Conservation (phyloP, 139 green algal species). For the Pedinophyceae sp. region DNA sequence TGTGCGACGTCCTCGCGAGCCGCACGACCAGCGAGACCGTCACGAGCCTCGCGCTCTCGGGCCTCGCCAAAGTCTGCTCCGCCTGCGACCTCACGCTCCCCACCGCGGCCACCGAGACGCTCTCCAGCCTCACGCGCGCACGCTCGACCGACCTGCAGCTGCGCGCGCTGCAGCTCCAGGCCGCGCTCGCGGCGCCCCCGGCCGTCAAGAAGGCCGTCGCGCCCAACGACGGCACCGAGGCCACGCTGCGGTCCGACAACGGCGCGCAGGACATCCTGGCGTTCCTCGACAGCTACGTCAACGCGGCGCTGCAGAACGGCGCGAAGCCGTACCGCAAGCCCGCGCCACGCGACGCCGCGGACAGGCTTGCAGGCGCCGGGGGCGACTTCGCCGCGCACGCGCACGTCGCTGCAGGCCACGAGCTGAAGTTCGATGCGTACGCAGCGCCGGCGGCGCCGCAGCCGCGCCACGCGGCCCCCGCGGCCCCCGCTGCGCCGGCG, state of each 20-base stretch:
- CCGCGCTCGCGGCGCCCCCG: constrained; percentile 29
- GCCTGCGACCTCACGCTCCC: constrained; percentile 9
- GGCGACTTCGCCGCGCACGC: too few species aligned
- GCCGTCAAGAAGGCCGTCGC: constrained; percentile 28
- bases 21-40: constrained; percentile 16
- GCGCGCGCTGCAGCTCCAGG: constrained; percentile 60
- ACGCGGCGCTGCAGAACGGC: constrained; percentile 13
- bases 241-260: constrained; percentile 42
- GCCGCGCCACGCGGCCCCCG: too few species aligned
- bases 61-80: constrained; percentile 46
- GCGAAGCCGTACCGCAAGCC: constrained; percentile 8
- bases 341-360: too few species aligned
- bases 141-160: constrained; percentile 67
- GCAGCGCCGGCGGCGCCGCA: too few species aligned
- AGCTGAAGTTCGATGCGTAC: too few species aligned
- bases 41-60: constrained; percentile 35
- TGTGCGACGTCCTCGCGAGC: constrained; percentile 29
- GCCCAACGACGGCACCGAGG: constrained; percentile 47
- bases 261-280: constrained; percentile 13
- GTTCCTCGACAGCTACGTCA: constrained; percentile 41
- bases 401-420: too few species aligned
- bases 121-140: constrained; percentile 17
- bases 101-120: constrained; percentile 21
- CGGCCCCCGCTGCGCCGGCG: too few species aligned
- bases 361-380: too few species aligned